phyloP scores from a whole-genome alignment of 257 asterid genomes.

The Nicotiana attenuata region DNA sequence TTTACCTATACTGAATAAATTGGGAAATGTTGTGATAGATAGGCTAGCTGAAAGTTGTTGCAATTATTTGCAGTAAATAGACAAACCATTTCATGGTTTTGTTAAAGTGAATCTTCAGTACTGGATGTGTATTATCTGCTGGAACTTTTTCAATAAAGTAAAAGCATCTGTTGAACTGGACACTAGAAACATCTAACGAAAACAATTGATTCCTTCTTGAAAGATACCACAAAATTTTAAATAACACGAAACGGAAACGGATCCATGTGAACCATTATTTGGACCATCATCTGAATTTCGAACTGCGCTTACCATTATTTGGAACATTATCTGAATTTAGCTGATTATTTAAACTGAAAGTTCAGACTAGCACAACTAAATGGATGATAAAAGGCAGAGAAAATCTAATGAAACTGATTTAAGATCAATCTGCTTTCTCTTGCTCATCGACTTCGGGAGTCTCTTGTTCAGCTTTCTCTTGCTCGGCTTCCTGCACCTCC shows the following conservation, averaged over 20 bases:
- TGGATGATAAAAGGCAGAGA: background rate
- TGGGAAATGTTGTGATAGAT: background rate
- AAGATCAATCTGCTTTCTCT: conserved; percentile 17
- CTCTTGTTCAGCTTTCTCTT: conserved; percentile 54
- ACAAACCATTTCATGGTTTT: too few relatives aligned
- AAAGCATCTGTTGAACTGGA: background rate
- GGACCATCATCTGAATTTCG: background rate
- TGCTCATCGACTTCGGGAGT: conserved; percentile 26
- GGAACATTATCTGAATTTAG: background rate
- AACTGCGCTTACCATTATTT: background rate
- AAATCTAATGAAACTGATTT: background rate
- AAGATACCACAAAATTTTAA: background rate
- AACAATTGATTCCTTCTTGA: too few relatives aligned
- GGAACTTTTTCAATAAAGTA: background rate
- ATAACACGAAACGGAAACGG: background rate
- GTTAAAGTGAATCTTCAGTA: too few relatives aligned
- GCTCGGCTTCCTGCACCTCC: conserved; percentile 98
- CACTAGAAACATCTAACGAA: background rate
- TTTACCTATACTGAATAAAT: background rate
- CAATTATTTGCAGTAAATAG: too few relatives aligned
- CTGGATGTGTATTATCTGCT: background rate
- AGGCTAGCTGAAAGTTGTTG: too few relatives aligned
- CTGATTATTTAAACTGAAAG: background rate
- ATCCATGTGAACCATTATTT: background rate
- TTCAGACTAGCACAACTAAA: background rate